phyloP scores from a whole-genome alignment of 495 filamentous ascomycete species.

The Podospora sp. region DNA sequence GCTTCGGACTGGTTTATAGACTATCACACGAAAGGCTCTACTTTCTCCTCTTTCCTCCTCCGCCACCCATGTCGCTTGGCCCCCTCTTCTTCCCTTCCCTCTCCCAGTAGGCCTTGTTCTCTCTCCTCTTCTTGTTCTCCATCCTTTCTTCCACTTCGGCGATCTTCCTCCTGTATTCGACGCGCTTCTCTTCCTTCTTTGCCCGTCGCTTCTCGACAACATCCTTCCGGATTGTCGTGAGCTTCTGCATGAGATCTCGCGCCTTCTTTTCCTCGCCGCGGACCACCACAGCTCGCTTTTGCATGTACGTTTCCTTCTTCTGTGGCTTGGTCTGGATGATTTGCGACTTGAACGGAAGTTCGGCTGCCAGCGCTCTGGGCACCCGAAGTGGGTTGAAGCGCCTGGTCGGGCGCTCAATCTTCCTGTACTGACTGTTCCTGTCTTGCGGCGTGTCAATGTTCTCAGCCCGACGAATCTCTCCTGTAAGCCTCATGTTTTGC shows the following conservation, averaged over 20 bases:
- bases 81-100: slow-evolving; percentile 94
- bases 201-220: slow-evolving; percentile 76
- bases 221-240: slow-evolving; percentile 88
- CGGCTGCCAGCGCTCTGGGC: slow-evolving; percentile 77
- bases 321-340: slow-evolving; percentile 78
- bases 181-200: slow-evolving; percentile 83
- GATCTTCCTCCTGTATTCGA: slow-evolving; percentile 77
- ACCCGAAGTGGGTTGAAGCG: slow-evolving; percentile 95
- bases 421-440: slow-evolving; percentile 79
- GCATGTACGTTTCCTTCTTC: slow-evolving; percentile 83
- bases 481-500: slow-evolving; percentile 92
- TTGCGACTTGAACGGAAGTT: slow-evolving; percentile 91
- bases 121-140: slow-evolving; percentile 79
- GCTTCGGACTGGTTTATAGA: neutral
- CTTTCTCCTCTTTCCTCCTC: slow-evolving; percentile 69
- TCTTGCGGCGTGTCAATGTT: slow-evolving; percentile 73
- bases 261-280: slow-evolving; percentile 81
- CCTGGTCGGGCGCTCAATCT: slow-evolving; percentile 75
- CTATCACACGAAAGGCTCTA: slow-evolving; percentile 17
- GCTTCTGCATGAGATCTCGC: slow-evolving; percentile 88
- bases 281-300: slow-evolving; percentile 88
- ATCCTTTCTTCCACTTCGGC: slow-evolving; percentile 80
- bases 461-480: slow-evolving; percentile 80
- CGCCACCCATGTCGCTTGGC: slow-evolving; percentile 60
- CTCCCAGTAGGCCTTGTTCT: slow-evolving; percentile 91